These are phyloP conservation scores for Amauroascus niger DNA, from an alignment of 2,329 filamentous ascomycete species.

Conservation along the genomic window DNA sequence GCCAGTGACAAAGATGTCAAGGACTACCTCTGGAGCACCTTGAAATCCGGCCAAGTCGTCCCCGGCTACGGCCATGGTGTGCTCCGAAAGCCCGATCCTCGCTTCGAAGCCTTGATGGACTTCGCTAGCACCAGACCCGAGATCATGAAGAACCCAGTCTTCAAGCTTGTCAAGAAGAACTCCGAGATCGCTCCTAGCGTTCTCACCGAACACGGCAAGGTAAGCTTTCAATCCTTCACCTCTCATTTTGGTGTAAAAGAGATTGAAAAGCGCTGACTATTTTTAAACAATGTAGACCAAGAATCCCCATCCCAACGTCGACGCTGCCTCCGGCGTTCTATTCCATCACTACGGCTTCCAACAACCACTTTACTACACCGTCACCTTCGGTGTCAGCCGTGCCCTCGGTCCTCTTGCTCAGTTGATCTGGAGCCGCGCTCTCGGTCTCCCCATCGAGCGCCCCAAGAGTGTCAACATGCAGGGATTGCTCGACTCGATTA, in stretches of 20 bases:
- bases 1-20: conserved; percentile 76
- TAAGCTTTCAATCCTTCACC: conserved; percentile 24
- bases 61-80: conserved; percentile 95
- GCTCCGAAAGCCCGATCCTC: conserved; percentile 89
- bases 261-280: conserved; percentile 1
- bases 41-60: conserved; percentile 88
- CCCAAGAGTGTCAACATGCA: conserved; percentile 95
- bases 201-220: conserved; percentile 86
- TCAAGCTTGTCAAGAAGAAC: conserved; percentile 89
- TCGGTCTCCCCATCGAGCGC: conserved; percentile 91
- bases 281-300: conserved; percentile 54
- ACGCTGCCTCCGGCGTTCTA: conserved; percentile 82
- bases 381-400: conserved; percentile 57
- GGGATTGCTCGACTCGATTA: conserved; percentile 62
- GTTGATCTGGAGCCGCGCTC: conserved; percentile 87
- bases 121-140: conserved; percentile 78
- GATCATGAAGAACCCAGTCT: conserved; percentile 79
- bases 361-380: conserved; percentile 89
- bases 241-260: background rate
- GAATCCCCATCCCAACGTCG: conserved; percentile 96
- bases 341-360: conserved; percentile 98
- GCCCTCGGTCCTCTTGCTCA: conserved; percentile 82
- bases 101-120: conserved; percentile 94
- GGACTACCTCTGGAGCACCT: conserved; percentile 82
- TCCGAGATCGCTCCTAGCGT: conserved; percentile 83